These are phyloP conservation scores for Musa troglodytarum DNA, from an alignment of 176 grass and related monocot genomes.

Conservation along the genomic window DNA sequence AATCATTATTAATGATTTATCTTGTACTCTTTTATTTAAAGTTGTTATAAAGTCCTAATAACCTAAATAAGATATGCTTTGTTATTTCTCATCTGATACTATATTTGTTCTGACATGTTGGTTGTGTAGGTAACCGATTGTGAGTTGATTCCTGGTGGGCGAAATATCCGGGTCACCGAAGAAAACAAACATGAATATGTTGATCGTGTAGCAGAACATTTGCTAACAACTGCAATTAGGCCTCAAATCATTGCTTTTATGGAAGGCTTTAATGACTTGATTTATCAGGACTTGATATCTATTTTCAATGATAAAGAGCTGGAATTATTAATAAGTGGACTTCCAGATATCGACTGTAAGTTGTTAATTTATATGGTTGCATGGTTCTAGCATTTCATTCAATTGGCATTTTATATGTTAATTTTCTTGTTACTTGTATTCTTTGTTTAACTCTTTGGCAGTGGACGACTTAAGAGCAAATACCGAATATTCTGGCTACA, in stretches of 20 bases:
- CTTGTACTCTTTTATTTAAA: no score
- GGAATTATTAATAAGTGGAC: constrained; percentile 88
- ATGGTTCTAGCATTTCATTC: background rate
- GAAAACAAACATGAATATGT: constrained; percentile 99
- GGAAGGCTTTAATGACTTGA: constrained; percentile 89
- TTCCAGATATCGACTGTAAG: constrained; percentile 99
- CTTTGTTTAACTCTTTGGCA: constrained; percentile 25
- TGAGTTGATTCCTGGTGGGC: constrained; percentile 95
- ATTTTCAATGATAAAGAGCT: constrained; percentile 99
- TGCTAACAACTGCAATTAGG: constrained; percentile 85
- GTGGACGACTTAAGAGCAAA: constrained; percentile 98
- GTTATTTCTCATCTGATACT: background rate
- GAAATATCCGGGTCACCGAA: constrained; percentile 88
- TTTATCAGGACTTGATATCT: constrained; percentile 75
- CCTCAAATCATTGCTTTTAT: constrained; percentile 96
- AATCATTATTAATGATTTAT: no score
- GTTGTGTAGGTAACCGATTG: constrained; percentile 80
- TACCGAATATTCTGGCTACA: constrained; percentile 98
- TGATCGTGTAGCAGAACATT: constrained; percentile 68
- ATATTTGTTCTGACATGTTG: background rate
- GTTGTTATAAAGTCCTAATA: no score
- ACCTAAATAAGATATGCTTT: background rate
- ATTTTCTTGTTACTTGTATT: constrained; percentile 5
- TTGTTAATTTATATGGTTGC: background rate
- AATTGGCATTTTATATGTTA: background rate